phyloP scores from a whole-genome alignment of 768 basidiomycete genomes.

The Lepiota brunneoincarnata region DNA sequence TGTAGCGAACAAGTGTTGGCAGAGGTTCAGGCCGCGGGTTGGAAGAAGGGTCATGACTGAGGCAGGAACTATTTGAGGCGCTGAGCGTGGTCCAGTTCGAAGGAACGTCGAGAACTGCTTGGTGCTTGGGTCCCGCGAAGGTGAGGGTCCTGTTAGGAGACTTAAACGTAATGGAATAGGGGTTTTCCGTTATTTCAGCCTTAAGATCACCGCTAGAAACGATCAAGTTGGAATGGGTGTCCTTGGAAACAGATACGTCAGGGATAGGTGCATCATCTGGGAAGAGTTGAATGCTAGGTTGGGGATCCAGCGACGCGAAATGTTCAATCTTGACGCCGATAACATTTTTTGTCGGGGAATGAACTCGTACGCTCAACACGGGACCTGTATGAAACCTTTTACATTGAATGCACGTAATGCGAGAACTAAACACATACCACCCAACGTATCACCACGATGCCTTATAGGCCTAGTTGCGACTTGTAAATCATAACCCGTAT shows the following conservation, averaged over 20 bases:
- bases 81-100: constrained; percentile 48
- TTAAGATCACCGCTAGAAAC: constrained; percentile 48
- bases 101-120: constrained; percentile 55
- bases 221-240: constrained; percentile 22
- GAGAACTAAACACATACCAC: constrained; percentile 32
- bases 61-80: constrained; percentile 53
- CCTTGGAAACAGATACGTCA: constrained; percentile 35
- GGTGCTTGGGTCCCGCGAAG: constrained; percentile 52
- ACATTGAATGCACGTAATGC: neutral
- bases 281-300: constrained; percentile 56
- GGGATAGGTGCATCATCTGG: constrained; percentile 53
- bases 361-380: constrained; percentile 46
- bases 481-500: constrained; percentile 50
- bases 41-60: constrained; percentile 54
- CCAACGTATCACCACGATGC: constrained; percentile 62
- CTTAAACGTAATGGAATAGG: constrained; percentile 63
- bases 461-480: constrained; percentile 61
- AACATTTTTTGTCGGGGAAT: constrained; percentile 54
- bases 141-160: constrained; percentile 44
- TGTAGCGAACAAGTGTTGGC: constrained; percentile 44
- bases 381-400: constrained; percentile 35
- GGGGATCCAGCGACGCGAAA: constrained; percentile 42
- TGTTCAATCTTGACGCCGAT: constrained; percentile 57
- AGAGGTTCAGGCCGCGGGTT: constrained; percentile 47
- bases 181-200: constrained; percentile 55